A percentile compares a stretch with the other conserved stretches of the same genome.
These are phyloP conservation scores for Pseudonitzschia multistriata DNA, from an alignment of 108 stramenopile species.

Conservation along the genomic window DNA sequence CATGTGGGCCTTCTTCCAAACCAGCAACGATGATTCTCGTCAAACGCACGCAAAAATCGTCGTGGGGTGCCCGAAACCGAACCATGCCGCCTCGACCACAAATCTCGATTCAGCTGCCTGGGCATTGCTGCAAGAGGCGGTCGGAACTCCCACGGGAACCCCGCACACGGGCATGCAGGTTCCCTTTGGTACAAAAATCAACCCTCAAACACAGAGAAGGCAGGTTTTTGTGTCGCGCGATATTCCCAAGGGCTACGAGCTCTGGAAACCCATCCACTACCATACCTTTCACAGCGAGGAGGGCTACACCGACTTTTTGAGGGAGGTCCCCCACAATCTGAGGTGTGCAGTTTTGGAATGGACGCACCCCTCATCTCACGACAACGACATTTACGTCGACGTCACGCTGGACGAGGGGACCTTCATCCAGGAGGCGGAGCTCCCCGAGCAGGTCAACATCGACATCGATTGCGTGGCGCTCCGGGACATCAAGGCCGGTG, in stretches of 20 bases:
- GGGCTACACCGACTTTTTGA: background rate
- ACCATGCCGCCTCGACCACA: background rate
- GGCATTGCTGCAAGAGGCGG: background rate
- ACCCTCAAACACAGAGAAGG: background rate
- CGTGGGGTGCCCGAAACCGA: slow-evolving; percentile 2
- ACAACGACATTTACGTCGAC: slow-evolving; percentile 1
- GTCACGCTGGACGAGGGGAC: slow-evolving; percentile 15
- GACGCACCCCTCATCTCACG: background rate
- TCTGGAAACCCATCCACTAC: slow-evolving; percentile 11
- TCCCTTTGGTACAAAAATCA: background rate
- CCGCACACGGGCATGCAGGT: slow-evolving; percentile 3
- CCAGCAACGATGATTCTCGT: background rate
- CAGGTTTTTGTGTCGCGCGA: slow-evolving; percentile 1
- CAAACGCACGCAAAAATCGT: background rate
- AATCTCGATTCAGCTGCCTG: background rate
- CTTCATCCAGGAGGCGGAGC: background rate
- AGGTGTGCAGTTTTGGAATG: background rate
- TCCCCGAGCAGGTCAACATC: slow-evolving; percentile 1
- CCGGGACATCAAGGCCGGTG: slow-evolving; percentile 14
- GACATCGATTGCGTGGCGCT: background rate
- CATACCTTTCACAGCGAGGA: background rate
- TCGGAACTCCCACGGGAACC: background rate
- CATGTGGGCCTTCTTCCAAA: slow-evolving; percentile 3
- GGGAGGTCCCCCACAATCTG: background rate
- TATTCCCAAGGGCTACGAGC: background rate